Percentiles rank a stretch among this genome's conserved stretches.
These are phyloP conservation scores for Zostera marina DNA, from an alignment of 116 monocot species.

Conservation along the genomic window DNA sequence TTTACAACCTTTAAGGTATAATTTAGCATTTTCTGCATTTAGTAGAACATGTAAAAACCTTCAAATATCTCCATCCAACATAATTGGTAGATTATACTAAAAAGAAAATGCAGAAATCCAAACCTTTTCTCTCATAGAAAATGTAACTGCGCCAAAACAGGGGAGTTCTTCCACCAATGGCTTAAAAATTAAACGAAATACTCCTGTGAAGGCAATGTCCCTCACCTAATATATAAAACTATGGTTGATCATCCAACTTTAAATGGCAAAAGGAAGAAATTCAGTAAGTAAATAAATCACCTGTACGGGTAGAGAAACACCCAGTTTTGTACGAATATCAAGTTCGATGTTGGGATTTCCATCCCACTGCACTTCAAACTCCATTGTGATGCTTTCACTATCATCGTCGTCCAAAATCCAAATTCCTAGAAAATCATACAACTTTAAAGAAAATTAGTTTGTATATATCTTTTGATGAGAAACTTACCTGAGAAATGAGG, in stretches of 20 bases:
- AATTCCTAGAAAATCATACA: slow-evolving; percentile 36
- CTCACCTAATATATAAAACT: slow-evolving; percentile 52
- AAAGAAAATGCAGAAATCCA: background rate
- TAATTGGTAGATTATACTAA: background rate
- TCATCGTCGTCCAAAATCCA: slow-evolving; percentile 53
- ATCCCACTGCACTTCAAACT: slow-evolving; percentile 97
- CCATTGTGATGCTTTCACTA: slow-evolving; percentile 74
- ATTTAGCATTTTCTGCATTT: slow-evolving; percentile 35
- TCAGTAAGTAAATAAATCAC: slow-evolving; percentile 7
- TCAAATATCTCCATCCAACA: background rate
- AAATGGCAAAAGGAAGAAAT: no score
- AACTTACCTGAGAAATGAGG: slow-evolving; percentile 89
- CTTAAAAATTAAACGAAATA: slow-evolving; percentile 84
- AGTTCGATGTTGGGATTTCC: slow-evolving; percentile 92
- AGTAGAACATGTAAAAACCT: background rate
- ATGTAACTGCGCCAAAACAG: slow-evolving; percentile 92
- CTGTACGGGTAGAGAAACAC: slow-evolving; percentile 85
- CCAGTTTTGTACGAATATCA: slow-evolving; percentile 63
- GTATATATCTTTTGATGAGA: background rate
- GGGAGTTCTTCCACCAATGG: slow-evolving; percentile 75
- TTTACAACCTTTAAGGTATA: slow-evolving; percentile 50
- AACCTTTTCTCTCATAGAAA: slow-evolving; percentile 96
- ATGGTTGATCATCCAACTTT: no score
- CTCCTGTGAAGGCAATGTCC: slow-evolving; percentile 87
- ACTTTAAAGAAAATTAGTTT: background rate